Conservation (phyloP, 2,329 filamentous ascomycete genomes). For the Fulvia fulva region DNA sequence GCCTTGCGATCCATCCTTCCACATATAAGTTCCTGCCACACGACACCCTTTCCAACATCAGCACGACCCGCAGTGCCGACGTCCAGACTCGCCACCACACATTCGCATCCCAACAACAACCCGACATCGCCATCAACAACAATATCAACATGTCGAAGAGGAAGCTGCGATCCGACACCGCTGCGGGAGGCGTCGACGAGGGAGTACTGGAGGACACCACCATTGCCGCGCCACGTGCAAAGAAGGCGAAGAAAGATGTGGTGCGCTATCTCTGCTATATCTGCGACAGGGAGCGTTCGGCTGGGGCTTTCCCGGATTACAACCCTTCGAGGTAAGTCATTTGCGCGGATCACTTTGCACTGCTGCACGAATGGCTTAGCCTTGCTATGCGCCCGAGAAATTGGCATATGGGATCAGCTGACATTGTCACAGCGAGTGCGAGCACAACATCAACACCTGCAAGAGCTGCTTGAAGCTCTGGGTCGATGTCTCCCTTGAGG, state of each 20-base stretch:
- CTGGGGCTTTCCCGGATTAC: slow-evolving; percentile 31
- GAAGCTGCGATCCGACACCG: slow-evolving; percentile 9
- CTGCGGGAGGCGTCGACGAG: not conserved
- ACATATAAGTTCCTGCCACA: not conserved
- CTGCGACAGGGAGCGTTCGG: slow-evolving; percentile 19
- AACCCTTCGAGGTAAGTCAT: slow-evolving; percentile 28
- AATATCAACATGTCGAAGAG: slow-evolving; percentile 13
- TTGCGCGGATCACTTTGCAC: not conserved
- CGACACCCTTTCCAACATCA: not conserved
- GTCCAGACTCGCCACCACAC: not conserved
- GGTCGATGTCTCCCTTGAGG: slow-evolving; percentile 31
- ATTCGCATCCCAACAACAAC: not conserved
- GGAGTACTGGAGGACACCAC: not conserved
- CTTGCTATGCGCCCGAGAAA: not conserved
- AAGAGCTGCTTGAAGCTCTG: slow-evolving; percentile 35
- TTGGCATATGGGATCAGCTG: not conserved
- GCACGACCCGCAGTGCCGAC: not conserved
- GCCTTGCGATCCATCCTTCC: not conserved
- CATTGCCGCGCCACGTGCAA: not conserved
- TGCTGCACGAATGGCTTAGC: not conserved
- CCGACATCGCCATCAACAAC: not conserved
- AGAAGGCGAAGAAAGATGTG: slow-evolving; percentile 6
- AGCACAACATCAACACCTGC: slow-evolving; percentile 37
- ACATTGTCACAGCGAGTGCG: slow-evolving; percentile 24
- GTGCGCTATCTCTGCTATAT: slow-evolving; percentile 19